Evolutionary conservation across 257 asterid species (phyloP).

Genomic region (Solanum medicagineum): DNA sequence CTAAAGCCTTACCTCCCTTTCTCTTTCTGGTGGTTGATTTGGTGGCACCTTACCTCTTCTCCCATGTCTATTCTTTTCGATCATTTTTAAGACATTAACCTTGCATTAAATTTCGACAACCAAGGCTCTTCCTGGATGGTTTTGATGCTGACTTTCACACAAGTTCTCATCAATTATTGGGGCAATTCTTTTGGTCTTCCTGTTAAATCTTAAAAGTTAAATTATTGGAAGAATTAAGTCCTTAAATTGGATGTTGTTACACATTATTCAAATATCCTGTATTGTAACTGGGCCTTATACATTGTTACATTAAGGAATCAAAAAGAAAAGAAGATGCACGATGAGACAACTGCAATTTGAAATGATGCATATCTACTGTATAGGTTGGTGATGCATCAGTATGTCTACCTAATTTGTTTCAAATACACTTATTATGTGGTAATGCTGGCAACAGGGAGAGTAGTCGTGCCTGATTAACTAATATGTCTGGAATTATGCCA

Average conservation of each 20-base stretch:
- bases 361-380: background rate
- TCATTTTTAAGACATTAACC: background rate
- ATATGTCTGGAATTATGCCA: background rate
- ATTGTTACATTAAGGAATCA: background rate
- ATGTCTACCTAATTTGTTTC: background rate
- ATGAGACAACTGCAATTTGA: background rate
- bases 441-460: background rate
- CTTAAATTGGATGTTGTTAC: background rate
- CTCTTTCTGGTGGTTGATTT: background rate
- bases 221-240: background rate
- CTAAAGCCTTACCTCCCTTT: background rate
- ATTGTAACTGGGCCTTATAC: background rate
- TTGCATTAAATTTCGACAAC: background rate
- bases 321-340: background rate
- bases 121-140: background rate
- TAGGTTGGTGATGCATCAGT: background rate
- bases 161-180: background rate
- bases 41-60: background rate
- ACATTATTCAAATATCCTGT: background rate
- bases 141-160: background rate
- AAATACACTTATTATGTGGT: background rate
- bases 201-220: background rate
- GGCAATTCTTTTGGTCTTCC: background rate
- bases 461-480: background rate
- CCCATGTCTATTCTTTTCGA: background rate